Evolutionary conservation across 2,329 filamentous ascomycete genomes (phyloP).

Genomic region (Neonectria punicea): DNA sequence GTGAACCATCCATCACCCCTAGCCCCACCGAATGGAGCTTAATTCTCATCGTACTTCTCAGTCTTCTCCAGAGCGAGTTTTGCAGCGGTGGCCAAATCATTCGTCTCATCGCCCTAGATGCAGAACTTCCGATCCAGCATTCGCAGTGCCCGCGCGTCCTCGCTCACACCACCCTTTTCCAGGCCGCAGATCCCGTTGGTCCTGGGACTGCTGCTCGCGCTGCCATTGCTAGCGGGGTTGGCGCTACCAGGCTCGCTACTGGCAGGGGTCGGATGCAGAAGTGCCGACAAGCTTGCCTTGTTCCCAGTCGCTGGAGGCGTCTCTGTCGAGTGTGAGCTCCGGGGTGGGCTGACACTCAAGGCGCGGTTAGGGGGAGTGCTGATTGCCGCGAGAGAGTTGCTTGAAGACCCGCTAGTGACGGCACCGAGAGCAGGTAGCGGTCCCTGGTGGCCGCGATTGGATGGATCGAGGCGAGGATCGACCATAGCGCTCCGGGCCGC

Average conservation of each 20-base stretch:
- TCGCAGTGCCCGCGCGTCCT: slow-evolving; percentile 73
- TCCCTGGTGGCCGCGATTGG: slow-evolving; percentile 53
- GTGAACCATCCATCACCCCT: neutral
- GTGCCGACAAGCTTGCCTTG: slow-evolving; percentile 60
- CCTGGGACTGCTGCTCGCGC: slow-evolving; percentile 55
- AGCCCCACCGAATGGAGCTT: neutral
- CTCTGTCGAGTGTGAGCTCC: slow-evolving; percentile 52
- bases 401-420: slow-evolving; percentile 44
- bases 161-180: slow-evolving; percentile 60
- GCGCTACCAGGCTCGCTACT: slow-evolving; percentile 59
- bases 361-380: slow-evolving; percentile 58
- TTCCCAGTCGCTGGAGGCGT: slow-evolving; percentile 38
- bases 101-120: slow-evolving; percentile 37
- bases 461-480: slow-evolving; percentile 51
- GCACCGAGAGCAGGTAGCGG: slow-evolving; percentile 56
- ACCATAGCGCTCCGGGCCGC: slow-evolving; percentile 55
- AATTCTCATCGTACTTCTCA: neutral
- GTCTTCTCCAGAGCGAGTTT: neutral
- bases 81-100: neutral
- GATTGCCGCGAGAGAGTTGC: slow-evolving; percentile 44
- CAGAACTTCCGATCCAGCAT: slow-evolving; percentile 71
- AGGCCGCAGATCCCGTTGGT: slow-evolving; percentile 38
- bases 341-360: slow-evolving; percentile 61
- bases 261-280: slow-evolving; percentile 62
- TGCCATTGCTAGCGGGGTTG: slow-evolving; percentile 54